Evolutionary conservation across 805 yeast genomes (phyloP), one percentile per base, ranked within the genome.

Genomic region (Phaffomyces opuntiae): DNA sequence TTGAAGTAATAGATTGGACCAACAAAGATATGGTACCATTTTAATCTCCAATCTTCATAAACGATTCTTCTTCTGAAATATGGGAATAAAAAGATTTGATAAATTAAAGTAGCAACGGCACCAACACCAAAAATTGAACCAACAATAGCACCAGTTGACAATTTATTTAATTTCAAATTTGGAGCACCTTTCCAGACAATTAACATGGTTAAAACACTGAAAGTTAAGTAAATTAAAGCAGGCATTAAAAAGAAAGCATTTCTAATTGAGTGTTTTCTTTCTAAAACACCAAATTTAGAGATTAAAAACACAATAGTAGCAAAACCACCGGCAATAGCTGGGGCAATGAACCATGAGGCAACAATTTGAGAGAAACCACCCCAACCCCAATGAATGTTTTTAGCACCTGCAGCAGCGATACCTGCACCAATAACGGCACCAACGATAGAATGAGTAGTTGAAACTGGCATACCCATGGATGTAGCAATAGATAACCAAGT

Each of bases 181-280:
- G 90, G 88, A 45, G 90, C 82, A 55, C 89, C 90, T 62, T 84
- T 83, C 86, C 87, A 82, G 35, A 81, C 87, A 59, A 84, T 79
- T 63, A 83, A 73, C 85, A 85, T 82, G 48, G 89, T 81, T 55
- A 84, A 70, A 42, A 83, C 73, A 36, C 81, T 61, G 47, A 80
- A 78, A 24, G 87, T 75, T 35, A 69, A 58, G 52, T 75, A 81
- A 19, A 83, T 83, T 60, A 82, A 72, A 24, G 73, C 43, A 11
- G 89, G 90, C 51, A 80, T 78, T 38, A 79, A 59, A 9, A 70
- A 36, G 52, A 85, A 68, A 4, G 81, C 88, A 52, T 76, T 71
- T 62, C 74, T 73, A 43, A 80, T 56, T 29, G 75, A 70, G 48
- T 75, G 63, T 55, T 75, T 76, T 57, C 79, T 64, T 58, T 83